These are phyloP conservation scores for Pyrenochaeta sp. DNA, from an alignment of 2,329 filamentous ascomycete species.

Conservation along the genomic window DNA sequence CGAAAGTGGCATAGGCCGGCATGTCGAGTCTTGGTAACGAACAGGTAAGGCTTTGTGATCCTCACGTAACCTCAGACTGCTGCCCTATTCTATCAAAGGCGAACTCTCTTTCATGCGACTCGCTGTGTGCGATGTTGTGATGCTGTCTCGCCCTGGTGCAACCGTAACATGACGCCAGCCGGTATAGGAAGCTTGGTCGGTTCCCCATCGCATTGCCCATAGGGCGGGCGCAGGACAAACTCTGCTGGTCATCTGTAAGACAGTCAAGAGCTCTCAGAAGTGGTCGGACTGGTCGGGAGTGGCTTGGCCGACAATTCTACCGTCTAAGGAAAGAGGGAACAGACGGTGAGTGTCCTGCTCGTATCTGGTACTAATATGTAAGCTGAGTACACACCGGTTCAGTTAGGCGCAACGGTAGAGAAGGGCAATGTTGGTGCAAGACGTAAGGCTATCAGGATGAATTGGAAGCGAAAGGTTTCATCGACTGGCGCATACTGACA, in stretches of 20 bases:
- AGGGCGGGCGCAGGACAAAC: background rate
- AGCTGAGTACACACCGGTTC: constrained; percentile 3
- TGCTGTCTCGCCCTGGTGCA: background rate
- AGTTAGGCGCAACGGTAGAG: background rate
- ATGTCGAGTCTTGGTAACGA: background rate
- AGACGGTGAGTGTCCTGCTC: background rate
- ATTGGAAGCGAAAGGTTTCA: background rate
- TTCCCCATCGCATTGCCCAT: background rate
- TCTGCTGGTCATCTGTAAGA: background rate
- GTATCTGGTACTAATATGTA: background rate
- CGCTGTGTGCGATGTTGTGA: background rate
- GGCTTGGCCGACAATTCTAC: background rate
- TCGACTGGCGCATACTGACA: background rate
- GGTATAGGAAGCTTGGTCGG: background rate
- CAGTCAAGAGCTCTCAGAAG: background rate
- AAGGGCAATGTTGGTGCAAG: background rate
- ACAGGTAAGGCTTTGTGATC: background rate
- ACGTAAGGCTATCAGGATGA: background rate
- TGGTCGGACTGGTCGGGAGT: background rate
- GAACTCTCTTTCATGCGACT: background rate
- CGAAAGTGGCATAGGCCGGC: background rate
- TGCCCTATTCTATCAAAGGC: background rate
- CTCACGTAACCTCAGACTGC: background rate
- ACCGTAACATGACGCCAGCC: constrained; percentile 1
- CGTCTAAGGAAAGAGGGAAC: background rate